Percentiles rank a stretch among this genome's conserved stretches.
Evolutionary conservation across 306 rosid species (phyloP).

Genomic region (Pueraria montana): DNA sequence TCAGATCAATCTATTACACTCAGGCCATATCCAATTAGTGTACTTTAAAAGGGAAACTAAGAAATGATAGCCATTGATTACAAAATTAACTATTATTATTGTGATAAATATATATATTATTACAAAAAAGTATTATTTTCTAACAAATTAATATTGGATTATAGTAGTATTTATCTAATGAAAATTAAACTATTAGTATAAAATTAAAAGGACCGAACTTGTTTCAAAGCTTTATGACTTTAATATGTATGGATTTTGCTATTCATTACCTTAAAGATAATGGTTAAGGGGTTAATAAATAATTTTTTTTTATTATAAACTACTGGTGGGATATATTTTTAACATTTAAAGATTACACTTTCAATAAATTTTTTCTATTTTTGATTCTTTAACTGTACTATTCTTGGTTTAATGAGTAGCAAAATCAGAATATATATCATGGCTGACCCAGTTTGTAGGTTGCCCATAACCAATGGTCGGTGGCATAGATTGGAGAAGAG

Average conservation of each 20-base stretch:
- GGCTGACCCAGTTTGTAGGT: not conserved
- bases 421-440: not conserved
- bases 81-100: not conserved
- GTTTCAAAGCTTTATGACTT: not conserved
- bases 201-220: not conserved
- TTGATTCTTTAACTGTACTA: not conserved
- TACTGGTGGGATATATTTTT: not conserved
- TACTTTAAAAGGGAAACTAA: not conserved
- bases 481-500: slow-evolving; percentile 15
- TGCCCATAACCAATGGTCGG: not conserved
- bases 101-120: no score
- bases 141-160: no score
- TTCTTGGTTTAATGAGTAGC: not conserved
- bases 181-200: no score
- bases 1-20: not conserved
- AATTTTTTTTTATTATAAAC: no score
- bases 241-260: not conserved
- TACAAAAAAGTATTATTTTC: no score
- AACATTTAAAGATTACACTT: not conserved
- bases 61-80: not conserved
- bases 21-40: not conserved
- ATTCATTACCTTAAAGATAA: not conserved
- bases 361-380: not conserved
- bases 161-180: no score
- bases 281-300: not conserved